Evolutionary conservation across 2,329 filamentous ascomycete species (phyloP).

Genomic region (Penicillium sp.): DNA sequence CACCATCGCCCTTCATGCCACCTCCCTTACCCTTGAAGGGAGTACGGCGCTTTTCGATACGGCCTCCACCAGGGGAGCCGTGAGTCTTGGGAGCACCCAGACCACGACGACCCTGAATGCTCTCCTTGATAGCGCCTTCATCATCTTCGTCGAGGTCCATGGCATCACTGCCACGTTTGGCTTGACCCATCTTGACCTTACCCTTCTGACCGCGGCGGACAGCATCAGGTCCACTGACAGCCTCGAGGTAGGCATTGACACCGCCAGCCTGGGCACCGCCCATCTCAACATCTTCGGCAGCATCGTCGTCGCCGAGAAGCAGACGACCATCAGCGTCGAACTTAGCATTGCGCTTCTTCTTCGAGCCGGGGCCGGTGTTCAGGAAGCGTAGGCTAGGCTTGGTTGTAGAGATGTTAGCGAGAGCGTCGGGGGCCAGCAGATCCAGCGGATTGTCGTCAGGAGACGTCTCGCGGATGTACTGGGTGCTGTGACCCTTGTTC

Average conservation of each 20-base stretch:
- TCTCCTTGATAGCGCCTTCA: constrained; percentile 18
- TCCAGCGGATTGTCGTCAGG: constrained; percentile 92
- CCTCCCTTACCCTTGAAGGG: constrained; percentile 18
- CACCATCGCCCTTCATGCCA: constrained; percentile 1
- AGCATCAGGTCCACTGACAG: constrained; percentile 59
- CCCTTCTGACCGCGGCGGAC: constrained; percentile 58
- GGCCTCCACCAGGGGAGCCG: constrained; percentile 22
- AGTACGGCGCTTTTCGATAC: constrained; percentile 28
- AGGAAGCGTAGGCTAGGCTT: constrained; percentile 61
- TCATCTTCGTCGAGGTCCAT: constrained; percentile 46
- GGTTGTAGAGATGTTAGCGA: constrained; percentile 90
- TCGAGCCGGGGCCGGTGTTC: constrained; percentile 37
- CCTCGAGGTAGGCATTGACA: constrained; percentile 62
- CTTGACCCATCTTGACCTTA: constrained; percentile 58
- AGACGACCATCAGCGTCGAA: constrained; percentile 46
- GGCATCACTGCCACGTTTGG: constrained; percentile 36
- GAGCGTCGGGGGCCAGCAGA: constrained; percentile 80
- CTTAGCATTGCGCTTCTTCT: constrained; percentile 42
- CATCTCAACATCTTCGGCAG: constrained; percentile 37
- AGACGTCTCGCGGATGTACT: constrained; percentile 82
- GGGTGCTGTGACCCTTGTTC: constrained; percentile 47
- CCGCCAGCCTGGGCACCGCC: constrained; percentile 27
- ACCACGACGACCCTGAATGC: constrained; percentile 21
- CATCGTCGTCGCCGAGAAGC: constrained; percentile 38
- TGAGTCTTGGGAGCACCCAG: constrained; percentile 26